A percentile compares a stretch with the other conserved stretches of the same genome.
These are phyloP conservation scores for Mycena capillaripes DNA, from an alignment of 768 basidiomycete genomes.

Conservation along the genomic window DNA sequence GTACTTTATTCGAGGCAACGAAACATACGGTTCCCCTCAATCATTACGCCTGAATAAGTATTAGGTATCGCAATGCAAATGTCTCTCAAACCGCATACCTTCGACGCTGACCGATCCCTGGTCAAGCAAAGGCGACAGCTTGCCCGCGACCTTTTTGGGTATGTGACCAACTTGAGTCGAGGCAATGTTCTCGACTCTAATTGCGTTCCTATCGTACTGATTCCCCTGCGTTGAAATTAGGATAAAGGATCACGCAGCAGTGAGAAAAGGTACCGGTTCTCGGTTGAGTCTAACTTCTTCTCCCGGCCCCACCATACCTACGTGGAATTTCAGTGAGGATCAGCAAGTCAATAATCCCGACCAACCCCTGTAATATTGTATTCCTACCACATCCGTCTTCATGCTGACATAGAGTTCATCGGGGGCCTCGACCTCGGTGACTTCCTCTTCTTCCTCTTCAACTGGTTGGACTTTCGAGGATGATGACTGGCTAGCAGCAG, in stretches of 20 bases:
- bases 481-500: constrained; percentile 34
- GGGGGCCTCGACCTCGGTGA: constrained; percentile 58
- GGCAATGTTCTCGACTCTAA: constrained; percentile 86
- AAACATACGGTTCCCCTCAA: constrained; percentile 74
- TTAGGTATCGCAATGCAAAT: background rate
- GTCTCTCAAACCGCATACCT: constrained; percentile 62
- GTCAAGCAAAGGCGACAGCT: constrained; percentile 83
- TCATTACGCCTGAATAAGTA: constrained; percentile 49
- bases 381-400: constrained; percentile 78
- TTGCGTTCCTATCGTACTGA: constrained; percentile 81
- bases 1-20: background rate
- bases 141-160: constrained; percentile 67
- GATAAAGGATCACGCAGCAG: no score
- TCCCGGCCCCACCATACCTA: constrained; percentile 83
- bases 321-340: constrained; percentile 9
- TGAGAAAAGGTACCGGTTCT: constrained; percentile 58
- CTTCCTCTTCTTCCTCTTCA: constrained; percentile 60
- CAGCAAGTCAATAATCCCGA: background rate
- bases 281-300: constrained; percentile 81
- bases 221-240: constrained; percentile 51
- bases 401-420: constrained; percentile 81
- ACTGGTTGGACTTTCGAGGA: constrained; percentile 30
- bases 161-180: constrained; percentile 86
- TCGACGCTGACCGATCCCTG: constrained; percentile 73
- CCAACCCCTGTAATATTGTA: constrained; percentile 85